Conservation (phyloP, 148 eudicot genomes). For the Silene conica region DNA sequence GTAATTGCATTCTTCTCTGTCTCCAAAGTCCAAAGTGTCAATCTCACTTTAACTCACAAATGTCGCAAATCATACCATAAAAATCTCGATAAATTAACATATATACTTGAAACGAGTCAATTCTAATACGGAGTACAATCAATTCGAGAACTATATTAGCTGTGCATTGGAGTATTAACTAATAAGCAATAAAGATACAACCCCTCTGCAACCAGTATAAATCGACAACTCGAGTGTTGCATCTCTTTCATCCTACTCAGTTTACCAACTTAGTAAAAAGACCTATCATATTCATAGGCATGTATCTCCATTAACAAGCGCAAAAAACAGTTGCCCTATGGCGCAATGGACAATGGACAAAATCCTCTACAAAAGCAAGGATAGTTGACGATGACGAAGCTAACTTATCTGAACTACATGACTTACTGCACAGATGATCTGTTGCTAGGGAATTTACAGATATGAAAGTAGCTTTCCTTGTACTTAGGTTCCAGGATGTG, state of each 20-base stretch:
- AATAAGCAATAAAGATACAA: not conserved
- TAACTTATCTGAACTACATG: conserved; percentile 4
- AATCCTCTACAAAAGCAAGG: conserved; percentile 24
- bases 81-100: no score
- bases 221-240: not conserved
- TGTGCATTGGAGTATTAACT: not conserved
- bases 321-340: conserved; percentile 8
- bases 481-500: conserved; percentile 32
- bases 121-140: not conserved
- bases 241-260: conserved; percentile 5
- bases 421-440: conserved; percentile 27
- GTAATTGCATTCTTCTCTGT: not conserved
- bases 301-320: not conserved
- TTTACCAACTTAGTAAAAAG: not conserved
- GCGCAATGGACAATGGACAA: conserved; percentile 14
- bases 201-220: not conserved
- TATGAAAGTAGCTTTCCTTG: conserved; percentile 19
- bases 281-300: not conserved
- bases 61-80: not conserved
- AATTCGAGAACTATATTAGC: not conserved
- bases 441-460: conserved; percentile 31
- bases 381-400: not conserved
- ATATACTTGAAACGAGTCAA: not conserved
- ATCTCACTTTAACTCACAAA: not conserved
- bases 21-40: not conserved